Conservation (phyloP, 2,329 filamentous ascomycete genomes). For the Neofusicoccum ribis region DNA sequence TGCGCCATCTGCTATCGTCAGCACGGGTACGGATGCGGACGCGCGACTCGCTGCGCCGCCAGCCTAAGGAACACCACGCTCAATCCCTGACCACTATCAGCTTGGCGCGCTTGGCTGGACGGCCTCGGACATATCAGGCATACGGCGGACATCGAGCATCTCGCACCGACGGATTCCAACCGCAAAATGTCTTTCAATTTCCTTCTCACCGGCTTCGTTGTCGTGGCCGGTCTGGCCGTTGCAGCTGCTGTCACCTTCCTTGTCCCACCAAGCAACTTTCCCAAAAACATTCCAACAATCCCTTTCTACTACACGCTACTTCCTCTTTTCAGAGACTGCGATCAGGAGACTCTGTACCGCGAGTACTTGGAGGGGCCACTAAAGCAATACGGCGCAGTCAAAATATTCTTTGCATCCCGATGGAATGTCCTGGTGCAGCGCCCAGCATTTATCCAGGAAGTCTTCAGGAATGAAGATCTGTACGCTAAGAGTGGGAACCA, state of each 20-base stretch:
- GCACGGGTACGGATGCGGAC: neutral
- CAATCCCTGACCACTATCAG: neutral
- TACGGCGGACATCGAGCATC: neutral
- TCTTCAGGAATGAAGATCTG: constrained; percentile 34
- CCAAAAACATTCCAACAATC: constrained; percentile 43
- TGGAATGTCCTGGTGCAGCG: constrained; percentile 52
- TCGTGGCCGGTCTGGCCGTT: neutral
- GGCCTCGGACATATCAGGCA: neutral
- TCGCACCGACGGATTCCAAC: neutral
- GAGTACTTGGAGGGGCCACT: constrained; percentile 43
- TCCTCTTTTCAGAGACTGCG: constrained; percentile 45
- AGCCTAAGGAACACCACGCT: neutral
- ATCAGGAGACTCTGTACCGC: constrained; percentile 45
- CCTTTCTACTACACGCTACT: constrained; percentile 48
- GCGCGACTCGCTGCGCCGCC: neutral
- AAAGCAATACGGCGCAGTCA: constrained; percentile 46
- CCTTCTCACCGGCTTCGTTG: neutral
- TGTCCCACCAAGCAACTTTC: constrained; percentile 21
- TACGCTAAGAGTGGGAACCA: constrained; percentile 36
- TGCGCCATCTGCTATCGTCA: neutral
- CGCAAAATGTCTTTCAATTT: neutral
- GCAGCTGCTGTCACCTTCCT: neutral
- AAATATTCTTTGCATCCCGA: constrained; percentile 50
- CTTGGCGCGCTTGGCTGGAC: neutral
- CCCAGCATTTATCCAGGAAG: constrained; percentile 46